Base-by-base conservation (phyloP, 2,329 filamentous ascomycete species). In the Colletotrichum sp. region DNA sequence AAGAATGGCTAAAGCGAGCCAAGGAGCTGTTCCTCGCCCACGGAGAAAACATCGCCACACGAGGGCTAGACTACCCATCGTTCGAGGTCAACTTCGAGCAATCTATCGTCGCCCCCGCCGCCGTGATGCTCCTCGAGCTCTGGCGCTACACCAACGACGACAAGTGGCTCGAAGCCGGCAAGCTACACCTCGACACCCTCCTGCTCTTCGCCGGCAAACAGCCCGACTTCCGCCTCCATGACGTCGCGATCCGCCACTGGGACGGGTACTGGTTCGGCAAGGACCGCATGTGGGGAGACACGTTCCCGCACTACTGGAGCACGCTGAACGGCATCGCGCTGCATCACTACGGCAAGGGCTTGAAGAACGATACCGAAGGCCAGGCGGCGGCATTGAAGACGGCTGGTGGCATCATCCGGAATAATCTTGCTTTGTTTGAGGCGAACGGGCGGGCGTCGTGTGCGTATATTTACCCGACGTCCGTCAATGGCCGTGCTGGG, bases 91-190 rank as follows among this genome's bases (percentile, higher is more conserved):
- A 76, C 32, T 73, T 77, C 13, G 72, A 77, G 7, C 73, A 77
- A 39, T 76, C 69, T 3, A 76, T 76, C n/a, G 69, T 73, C 6
- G 73, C 76, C 2, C 73, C 72, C n/a, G 69, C 76, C 1, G 73
- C 73, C 30, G 66, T 67, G 8, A 77, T 69, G 19, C 84, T 92
- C 1, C 87, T 89, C 34, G 90, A 91, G 80, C 85, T 91, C 8
- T 84, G 85, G 71, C 83, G 82, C 52, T 87, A 87, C 6, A 87
- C 85, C 7, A 83, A 84, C 0, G 85, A 90, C 71, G 9, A 69
- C 4, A 83, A 84, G 4, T 80, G 80, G 49, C 84, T 89, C 30
- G 80, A 85, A 11, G 72, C 76, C 8, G 64, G 49, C 6, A 59
- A 44, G 6, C n/a, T 63, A n/a, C 76, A 77, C 25, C 32, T 76